Conservation (phyloP, 345 rosid genomes). For the Eucalyptus curtisii region DNA sequence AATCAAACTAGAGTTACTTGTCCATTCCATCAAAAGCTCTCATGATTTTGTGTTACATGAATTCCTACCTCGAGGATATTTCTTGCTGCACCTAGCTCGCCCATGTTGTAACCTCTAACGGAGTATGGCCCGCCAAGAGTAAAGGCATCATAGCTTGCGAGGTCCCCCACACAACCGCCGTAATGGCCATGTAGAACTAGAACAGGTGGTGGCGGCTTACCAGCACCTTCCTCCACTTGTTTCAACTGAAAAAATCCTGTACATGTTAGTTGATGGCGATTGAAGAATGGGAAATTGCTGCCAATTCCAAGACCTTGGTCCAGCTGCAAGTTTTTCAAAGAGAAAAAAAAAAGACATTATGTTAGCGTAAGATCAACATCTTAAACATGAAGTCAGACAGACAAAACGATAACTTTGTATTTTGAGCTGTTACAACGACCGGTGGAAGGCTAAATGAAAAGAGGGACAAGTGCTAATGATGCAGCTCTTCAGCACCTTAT, state of each 20-base stretch:
- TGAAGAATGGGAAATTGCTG: slow-evolving; percentile 90
- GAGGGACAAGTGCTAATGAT: background rate
- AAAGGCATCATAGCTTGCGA: slow-evolving; percentile 95
- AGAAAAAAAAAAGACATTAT: background rate
- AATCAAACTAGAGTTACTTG: background rate
- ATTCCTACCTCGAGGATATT: slow-evolving; percentile 74
- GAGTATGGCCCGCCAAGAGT: slow-evolving; percentile 99
- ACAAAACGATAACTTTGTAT: background rate
- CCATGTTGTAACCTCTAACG: slow-evolving; percentile 99
- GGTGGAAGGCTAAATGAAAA: background rate
- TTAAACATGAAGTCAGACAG: background rate
- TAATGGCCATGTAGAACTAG: slow-evolving; percentile 96
- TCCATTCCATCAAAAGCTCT: background rate
- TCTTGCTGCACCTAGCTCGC: slow-evolving; percentile 90
- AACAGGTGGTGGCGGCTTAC: slow-evolving; percentile 79
- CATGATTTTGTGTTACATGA: background rate
- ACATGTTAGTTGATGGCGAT: slow-evolving; percentile 85
- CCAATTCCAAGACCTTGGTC: slow-evolving; percentile 99
- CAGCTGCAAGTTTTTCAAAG: slow-evolving; percentile 35
- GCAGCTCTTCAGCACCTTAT: background rate
- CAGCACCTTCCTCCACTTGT: slow-evolving; percentile 82
- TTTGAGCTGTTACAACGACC: background rate
- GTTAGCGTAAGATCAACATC: background rate
- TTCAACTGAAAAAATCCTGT: slow-evolving; percentile 79
- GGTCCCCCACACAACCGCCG: slow-evolving; percentile 99